Percentiles rank a stretch among this genome's conserved stretches.
phyloP scores from a whole-genome alignment of 345 rosid species.

The Eucalyptus marginata region DNA sequence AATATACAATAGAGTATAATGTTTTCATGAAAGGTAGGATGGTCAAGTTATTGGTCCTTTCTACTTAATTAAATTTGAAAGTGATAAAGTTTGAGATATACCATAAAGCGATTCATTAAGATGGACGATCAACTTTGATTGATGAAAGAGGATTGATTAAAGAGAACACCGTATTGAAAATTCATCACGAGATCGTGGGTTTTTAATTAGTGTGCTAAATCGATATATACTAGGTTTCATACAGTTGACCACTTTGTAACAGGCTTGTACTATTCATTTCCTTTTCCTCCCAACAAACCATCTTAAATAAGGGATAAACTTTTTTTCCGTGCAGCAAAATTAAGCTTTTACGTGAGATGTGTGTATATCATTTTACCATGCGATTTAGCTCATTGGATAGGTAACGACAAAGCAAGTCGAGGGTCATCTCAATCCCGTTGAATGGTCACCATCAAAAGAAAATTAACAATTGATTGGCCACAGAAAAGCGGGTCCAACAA shows the following conservation, averaged over 20 bases:
- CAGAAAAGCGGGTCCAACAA: not conserved
- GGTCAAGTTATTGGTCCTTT: not conserved
- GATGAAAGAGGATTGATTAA: not conserved
- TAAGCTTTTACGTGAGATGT: not conserved
- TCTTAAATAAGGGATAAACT: not conserved
- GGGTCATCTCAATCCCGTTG: not conserved
- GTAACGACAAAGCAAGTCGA: not conserved
- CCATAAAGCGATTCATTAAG: not conserved
- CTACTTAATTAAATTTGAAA: not conserved
- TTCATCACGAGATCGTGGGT: not conserved
- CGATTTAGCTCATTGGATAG: not conserved
- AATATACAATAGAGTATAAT: not conserved
- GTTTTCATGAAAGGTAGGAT: not conserved
- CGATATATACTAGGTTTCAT: not conserved
- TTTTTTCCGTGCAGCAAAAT: not conserved
- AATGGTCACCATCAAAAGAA: not conserved
- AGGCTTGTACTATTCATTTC: not conserved
- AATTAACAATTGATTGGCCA: not conserved
- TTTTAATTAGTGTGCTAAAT: not conserved
- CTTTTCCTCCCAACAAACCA: not conserved
- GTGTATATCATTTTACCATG: not conserved
- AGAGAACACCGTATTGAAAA: not conserved
- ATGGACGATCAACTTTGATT: not conserved
- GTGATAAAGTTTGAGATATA: not conserved
- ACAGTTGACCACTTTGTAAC: not conserved